A percentile compares a stretch with the other conserved stretches of the same genome.
Evolutionary conservation across 2,329 filamentous ascomycete species (phyloP).

Genomic region (Microascus cirrosus): DNA sequence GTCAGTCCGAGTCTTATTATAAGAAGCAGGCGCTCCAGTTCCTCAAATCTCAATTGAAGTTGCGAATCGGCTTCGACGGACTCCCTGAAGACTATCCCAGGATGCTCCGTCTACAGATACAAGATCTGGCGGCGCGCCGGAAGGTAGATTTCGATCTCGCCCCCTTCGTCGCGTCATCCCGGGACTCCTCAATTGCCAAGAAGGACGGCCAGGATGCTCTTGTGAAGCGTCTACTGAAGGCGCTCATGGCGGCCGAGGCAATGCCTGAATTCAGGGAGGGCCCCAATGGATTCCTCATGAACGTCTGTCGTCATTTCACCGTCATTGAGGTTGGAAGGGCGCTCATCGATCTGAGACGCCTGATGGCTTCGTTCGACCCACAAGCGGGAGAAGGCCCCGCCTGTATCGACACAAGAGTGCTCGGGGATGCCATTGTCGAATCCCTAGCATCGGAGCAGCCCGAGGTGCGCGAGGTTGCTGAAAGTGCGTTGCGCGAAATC

Average conservation of each 20-base stretch:
- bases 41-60: conserved; percentile 79
- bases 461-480: conserved; percentile 71
- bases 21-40: conserved; percentile 88
- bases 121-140: conserved; percentile 68
- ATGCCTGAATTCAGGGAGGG: conserved; percentile 70
- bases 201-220: conserved; percentile 73
- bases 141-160: conserved; percentile 55
- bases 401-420: conserved; percentile 72
- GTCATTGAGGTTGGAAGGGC: conserved; percentile 80
- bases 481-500: conserved; percentile 66
- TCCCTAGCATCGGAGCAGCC: conserved; percentile 77
- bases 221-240: conserved; percentile 80
- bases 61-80: conserved; percentile 78
- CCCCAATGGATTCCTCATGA: conserved; percentile 63
- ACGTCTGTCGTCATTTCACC: conserved; percentile 81
- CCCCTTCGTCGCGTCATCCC: conserved; percentile 63
- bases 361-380: conserved; percentile 70
- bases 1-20: conserved; percentile 69
- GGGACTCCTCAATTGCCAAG: conserved; percentile 75
- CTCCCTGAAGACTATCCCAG: conserved; percentile 83
- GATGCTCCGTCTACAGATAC: conserved; percentile 76
- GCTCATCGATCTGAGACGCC: conserved; percentile 70
- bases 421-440: conserved; percentile 85
- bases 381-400: conserved; percentile 78
- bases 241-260: conserved; percentile 74